These are phyloP conservation scores for Boletellus deceptivus DNA, from an alignment of 1,284 basidiomycete genomes.

Conservation along the genomic window DNA sequence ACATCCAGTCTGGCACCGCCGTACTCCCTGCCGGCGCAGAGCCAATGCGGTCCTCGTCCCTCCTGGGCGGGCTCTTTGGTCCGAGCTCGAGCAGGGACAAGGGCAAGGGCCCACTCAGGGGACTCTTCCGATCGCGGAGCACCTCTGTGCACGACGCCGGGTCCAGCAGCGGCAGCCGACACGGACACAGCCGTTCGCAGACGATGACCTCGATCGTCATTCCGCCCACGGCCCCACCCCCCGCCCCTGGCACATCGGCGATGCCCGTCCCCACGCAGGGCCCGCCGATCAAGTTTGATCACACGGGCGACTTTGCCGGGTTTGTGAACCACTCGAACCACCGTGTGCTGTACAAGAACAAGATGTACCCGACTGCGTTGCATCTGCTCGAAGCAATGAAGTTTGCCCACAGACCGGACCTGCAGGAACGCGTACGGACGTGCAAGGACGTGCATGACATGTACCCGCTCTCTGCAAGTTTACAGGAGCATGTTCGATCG, in stretches of 20 bases:
- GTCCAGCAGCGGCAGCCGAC: slow-evolving; percentile 14
- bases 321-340: slow-evolving; percentile 62
- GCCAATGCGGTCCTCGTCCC: slow-evolving; percentile 17
- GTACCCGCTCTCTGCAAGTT: slow-evolving; percentile 43
- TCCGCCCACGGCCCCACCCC: slow-evolving; percentile 10
- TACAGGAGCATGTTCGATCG: slow-evolving; percentile 38
- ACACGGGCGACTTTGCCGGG: slow-evolving; percentile 33
- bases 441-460: slow-evolving; percentile 48
- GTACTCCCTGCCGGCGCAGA: slow-evolving; percentile 5
- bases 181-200: slow-evolving; percentile 21
- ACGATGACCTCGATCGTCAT: slow-evolving; percentile 25
- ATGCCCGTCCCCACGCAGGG: slow-evolving; percentile 25
- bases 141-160: slow-evolving; percentile 15
- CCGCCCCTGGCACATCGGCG: background rate
- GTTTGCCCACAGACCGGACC: slow-evolving; percentile 47
- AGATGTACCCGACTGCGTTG: slow-evolving; percentile 58
- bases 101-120: slow-evolving; percentile 24
- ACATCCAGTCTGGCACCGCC: slow-evolving; percentile 13
- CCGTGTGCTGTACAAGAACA: slow-evolving; percentile 48
- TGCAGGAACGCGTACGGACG: slow-evolving; percentile 52
- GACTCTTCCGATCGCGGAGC: slow-evolving; percentile 31
- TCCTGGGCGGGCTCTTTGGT: slow-evolving; percentile 23
- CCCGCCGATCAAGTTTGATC: slow-evolving; percentile 35
- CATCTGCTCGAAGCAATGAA: slow-evolving; percentile 70
- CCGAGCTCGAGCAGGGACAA: slow-evolving; percentile 22